A percentile compares a stretch with the other conserved stretches of the same genome.
phyloP scores from a whole-genome alignment of 2,329 filamentous ascomycete species.

The Stagonosporopsis vannaccii region DNA sequence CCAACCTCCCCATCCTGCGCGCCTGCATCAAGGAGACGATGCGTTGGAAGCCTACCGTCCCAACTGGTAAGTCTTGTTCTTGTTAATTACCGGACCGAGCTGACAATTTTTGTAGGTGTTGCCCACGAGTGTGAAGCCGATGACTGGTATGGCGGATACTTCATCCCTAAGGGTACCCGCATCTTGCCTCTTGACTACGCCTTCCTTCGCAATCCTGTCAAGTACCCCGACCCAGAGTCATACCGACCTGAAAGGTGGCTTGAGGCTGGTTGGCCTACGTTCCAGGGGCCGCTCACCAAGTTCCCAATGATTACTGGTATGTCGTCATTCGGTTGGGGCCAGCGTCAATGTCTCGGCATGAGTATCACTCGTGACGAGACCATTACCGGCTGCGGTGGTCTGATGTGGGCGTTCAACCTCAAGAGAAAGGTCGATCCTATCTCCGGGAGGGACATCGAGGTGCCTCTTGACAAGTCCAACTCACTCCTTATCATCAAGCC shows the following conservation, averaged over 20 bases:
- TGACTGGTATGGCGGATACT: constrained; percentile 58
- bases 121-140: constrained; percentile 61
- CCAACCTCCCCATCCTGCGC: constrained; percentile 54
- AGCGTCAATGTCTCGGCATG: constrained; percentile 68
- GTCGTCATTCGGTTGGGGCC: constrained; percentile 71
- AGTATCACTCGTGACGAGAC: constrained; percentile 66
- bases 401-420: constrained; percentile 58
- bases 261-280: constrained; percentile 68
- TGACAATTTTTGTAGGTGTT: constrained; percentile 48
- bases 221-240: constrained; percentile 69
- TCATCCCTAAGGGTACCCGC: constrained; percentile 57
- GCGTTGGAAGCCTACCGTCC: constrained; percentile 58
- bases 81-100: background rate
- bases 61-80: constrained; percentile 38
- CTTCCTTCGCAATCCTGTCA: constrained; percentile 57
- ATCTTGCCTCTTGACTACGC: constrained; percentile 48
- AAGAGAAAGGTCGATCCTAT: constrained; percentile 57
- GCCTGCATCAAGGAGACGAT: constrained; percentile 57
- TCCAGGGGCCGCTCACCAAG: constrained; percentile 68
- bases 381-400: constrained; percentile 59
- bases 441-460: constrained; percentile 52
- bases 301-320: constrained; percentile 70
- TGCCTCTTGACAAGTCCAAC: constrained; percentile 60
- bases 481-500: constrained; percentile 66
- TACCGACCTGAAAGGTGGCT: constrained; percentile 70